Conservation (phyloP, 2,329 filamentous ascomycete genomes). For the Colletotrichum brevisporum region DNA sequence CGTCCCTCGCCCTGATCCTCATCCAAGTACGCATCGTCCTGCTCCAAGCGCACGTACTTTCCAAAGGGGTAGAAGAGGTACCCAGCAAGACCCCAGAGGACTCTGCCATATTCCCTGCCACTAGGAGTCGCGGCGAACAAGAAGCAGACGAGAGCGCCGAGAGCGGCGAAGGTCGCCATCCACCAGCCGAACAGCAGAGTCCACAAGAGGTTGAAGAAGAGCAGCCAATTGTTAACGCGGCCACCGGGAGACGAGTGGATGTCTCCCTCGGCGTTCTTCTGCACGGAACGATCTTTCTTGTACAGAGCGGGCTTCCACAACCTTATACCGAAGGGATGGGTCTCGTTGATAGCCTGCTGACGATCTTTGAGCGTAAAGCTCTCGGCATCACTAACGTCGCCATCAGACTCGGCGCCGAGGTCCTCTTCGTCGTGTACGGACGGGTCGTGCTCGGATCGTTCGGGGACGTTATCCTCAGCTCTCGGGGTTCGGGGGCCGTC, state of each 20-base stretch:
- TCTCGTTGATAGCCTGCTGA: conserved; percentile 98
- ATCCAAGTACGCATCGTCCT: conserved; percentile 93
- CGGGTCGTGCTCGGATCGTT: conserved; percentile 48
- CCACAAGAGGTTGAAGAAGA: conserved; percentile 92
- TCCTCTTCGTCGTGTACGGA: conserved; percentile 55
- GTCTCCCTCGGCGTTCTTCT: conserved; percentile 95
- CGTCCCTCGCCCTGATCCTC: conserved; percentile 96
- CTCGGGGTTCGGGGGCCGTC: conserved; percentile 37
- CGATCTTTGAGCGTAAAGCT: conserved; percentile 98
- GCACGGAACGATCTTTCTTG: conserved; percentile 96
- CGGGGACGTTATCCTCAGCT: conserved; percentile 35
- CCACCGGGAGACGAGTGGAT: conserved; percentile 96
- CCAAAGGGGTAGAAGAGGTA: conserved; percentile 98
- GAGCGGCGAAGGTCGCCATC: conserved; percentile 82
- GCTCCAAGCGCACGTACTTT: conserved; percentile 92
- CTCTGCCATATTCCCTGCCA: conserved; percentile 85
- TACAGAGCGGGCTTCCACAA: conserved; percentile 99
- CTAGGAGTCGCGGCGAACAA: conserved; percentile 84
- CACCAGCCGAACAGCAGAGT: conserved; percentile 96
- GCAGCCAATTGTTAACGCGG: conserved; percentile 85
- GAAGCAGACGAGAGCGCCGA: conserved; percentile 84
- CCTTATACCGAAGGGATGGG: conserved; percentile 97
- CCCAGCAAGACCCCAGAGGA: conserved; percentile 85
- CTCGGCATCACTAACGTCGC: conserved; percentile 88
- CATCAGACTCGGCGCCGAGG: conserved; percentile 75